A percentile compares a stretch with the other conserved stretches of the same genome.
These are phyloP conservation scores for Phytophthora sansomeana DNA, from an alignment of 352 stramenopile species.

Conservation along the genomic window DNA sequence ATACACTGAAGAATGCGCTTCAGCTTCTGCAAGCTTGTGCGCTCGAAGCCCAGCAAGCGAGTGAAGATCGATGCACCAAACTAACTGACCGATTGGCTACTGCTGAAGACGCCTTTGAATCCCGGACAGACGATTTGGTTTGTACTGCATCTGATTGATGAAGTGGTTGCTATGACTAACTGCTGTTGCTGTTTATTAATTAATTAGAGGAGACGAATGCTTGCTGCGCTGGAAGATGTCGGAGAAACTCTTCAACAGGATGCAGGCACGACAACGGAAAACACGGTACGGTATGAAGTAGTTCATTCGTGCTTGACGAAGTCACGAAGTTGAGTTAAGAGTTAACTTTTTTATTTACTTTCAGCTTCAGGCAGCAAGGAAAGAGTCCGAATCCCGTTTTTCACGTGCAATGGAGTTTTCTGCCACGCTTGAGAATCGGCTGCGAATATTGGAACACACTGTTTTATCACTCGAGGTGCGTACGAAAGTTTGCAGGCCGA, in stretches of 20 bases:
- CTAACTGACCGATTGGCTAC: slow-evolving; percentile 47
- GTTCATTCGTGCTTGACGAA: not conserved
- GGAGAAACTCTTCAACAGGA: slow-evolving; percentile 32
- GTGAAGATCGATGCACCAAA: slow-evolving; percentile 36
- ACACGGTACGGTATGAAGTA: slow-evolving; percentile 15
- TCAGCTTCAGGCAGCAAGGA: slow-evolving; percentile 25
- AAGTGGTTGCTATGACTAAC: not conserved
- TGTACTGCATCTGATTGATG: not conserved
- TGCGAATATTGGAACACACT: slow-evolving; percentile 37
- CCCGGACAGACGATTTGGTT: slow-evolving; percentile 64
- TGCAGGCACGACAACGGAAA: slow-evolving; percentile 20
- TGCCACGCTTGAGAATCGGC: slow-evolving; percentile 32
- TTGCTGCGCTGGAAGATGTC: slow-evolving; percentile 30
- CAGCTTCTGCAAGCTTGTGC: slow-evolving; percentile 54
- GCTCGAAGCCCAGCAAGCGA: slow-evolving; percentile 47
- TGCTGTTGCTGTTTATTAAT: not conserved
- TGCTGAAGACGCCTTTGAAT: slow-evolving; percentile 55
- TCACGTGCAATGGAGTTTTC: slow-evolving; percentile 28
- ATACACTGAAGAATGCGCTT: slow-evolving; percentile 54
- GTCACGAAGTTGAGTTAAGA: too few relatives aligned
- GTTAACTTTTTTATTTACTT: not conserved
- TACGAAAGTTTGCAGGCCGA: not conserved
- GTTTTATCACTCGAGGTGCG: slow-evolving; percentile 32
- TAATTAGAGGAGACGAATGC: slow-evolving; percentile 32
- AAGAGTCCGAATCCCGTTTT: slow-evolving; percentile 29